Conservation (phyloP, 1,284 basidiomycete species). For the Heterobasidion annosum region DNA sequence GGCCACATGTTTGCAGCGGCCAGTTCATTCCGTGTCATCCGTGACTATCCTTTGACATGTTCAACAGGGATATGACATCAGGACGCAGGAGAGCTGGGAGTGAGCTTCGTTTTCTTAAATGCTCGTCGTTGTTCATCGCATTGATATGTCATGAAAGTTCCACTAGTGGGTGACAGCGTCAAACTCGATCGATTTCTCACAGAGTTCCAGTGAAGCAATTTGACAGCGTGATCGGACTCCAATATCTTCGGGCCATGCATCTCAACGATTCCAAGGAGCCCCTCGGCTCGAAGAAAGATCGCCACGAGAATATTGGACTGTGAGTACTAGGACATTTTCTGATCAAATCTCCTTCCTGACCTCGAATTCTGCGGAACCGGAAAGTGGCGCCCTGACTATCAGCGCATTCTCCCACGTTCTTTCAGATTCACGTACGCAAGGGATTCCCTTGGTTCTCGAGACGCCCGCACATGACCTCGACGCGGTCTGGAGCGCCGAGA, state of each 20-base stretch:
- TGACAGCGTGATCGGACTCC: slow-evolving; percentile 56
- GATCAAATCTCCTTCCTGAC: background rate
- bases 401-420: slow-evolving; percentile 59
- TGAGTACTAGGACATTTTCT: slow-evolving; percentile 23
- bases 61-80: slow-evolving; percentile 69
- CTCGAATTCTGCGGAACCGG: background rate
- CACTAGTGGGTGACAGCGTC: slow-evolving; percentile 6
- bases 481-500: slow-evolving; percentile 68
- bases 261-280: slow-evolving; percentile 75
- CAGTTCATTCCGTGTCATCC: slow-evolving; percentile 12
- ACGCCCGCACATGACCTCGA: slow-evolving; percentile 57
- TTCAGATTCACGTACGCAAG: slow-evolving; percentile 56
- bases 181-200: slow-evolving; percentile 15
- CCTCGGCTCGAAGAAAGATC: slow-evolving; percentile 60
- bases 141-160: background rate
- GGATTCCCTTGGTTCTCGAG: slow-evolving; percentile 77
- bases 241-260: slow-evolving; percentile 76
- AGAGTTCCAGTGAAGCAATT: slow-evolving; percentile 48
- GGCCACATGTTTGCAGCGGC: slow-evolving; percentile 80
- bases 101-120: slow-evolving; percentile 24
- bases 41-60: background rate
- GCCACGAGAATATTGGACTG: slow-evolving; percentile 83
- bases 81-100: slow-evolving; percentile 60
- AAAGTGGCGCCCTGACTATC: slow-evolving; percentile 62
- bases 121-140: too few relatives aligned